phyloP scores from a whole-genome alignment of 2,329 filamentous ascomycete species.

The Orbilia javanica region DNA sequence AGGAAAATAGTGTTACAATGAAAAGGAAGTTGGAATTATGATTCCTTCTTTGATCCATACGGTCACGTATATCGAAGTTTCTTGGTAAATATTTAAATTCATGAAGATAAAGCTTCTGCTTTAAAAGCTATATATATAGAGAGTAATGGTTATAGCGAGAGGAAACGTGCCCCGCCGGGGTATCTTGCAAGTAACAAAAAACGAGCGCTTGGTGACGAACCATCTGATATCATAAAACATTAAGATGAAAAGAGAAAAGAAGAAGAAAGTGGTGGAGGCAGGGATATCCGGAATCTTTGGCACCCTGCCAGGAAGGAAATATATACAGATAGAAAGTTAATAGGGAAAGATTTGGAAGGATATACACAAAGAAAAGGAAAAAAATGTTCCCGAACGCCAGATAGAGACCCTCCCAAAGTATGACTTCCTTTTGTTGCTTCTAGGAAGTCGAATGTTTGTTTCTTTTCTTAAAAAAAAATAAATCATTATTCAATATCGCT shows the following conservation, averaged over 20 bases:
- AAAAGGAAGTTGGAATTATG: neutral
- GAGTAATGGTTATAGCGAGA: conserved; percentile 22
- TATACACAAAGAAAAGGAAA: conserved; percentile 16
- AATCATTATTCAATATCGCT: conserved; percentile 10
- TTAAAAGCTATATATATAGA: neutral
- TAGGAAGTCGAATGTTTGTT: neutral
- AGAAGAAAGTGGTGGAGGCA: neutral
- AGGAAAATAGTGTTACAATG: no score
- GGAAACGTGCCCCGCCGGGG: conserved; percentile 30
- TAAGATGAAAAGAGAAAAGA: conserved; percentile 21
- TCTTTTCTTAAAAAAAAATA: neutral
- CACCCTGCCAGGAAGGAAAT: conserved; percentile 2
- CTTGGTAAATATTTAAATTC: neutral
- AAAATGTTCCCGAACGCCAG: conserved; percentile 24
- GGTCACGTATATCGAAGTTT: neutral
- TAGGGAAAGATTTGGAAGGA: conserved; percentile 3
- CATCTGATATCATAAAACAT: conserved; percentile 37
- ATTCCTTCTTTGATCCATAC: conserved; percentile 13
- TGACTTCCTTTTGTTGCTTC: neutral
- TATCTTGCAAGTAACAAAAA: conserved; percentile 35
- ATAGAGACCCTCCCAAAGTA: neutral
- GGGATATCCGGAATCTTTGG: neutral
- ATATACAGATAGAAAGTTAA: conserved; percentile 44
- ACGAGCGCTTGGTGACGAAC: conserved; percentile 34
- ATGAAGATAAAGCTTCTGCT: neutral